A percentile compares a stretch with the other conserved stretches of the same genome.
Evolutionary conservation across 257 asterid species (phyloP).

Genomic region (Primulina eburnea): DNA sequence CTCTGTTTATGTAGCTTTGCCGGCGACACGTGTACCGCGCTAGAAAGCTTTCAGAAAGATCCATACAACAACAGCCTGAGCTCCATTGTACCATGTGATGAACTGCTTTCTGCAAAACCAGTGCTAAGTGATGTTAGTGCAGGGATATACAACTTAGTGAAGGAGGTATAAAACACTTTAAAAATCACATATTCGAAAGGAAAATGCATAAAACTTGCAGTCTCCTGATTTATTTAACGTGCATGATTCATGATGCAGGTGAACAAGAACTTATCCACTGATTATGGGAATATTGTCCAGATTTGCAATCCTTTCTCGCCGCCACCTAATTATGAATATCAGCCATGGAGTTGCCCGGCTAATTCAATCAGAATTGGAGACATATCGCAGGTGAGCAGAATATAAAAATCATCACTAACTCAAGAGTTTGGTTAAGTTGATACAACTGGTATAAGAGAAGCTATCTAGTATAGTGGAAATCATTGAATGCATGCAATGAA

Average conservation of each 20-base stretch:
- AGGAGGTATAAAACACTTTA: slow-evolving; percentile 36
- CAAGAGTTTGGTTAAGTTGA: no score
- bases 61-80: slow-evolving; percentile 84
- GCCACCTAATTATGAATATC: slow-evolving; percentile 59
- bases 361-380: slow-evolving; percentile 55
- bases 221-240: neutral
- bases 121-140: slow-evolving; percentile 46
- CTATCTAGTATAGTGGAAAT: no score
- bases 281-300: slow-evolving; percentile 55
- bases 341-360: slow-evolving; percentile 51
- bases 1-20: slow-evolving; percentile 47
- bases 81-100: slow-evolving; percentile 78
- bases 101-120: slow-evolving; percentile 55
- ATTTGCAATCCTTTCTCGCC: slow-evolving; percentile 89
- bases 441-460: no score
- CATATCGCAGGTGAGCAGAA: slow-evolving; percentile 46
- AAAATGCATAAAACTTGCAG: neutral
- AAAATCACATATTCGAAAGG: neutral
- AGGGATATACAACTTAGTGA: slow-evolving; percentile 55
- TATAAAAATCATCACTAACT: no score
- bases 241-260: slow-evolving; percentile 46
- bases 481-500: no score
- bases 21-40: slow-evolving; percentile 71
- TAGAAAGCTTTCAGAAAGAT: slow-evolving; percentile 61
- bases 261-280: slow-evolving; percentile 51